Evolutionary conservation across 2,329 filamentous ascomycete genomes (phyloP).

Genomic region (Pseudophaeomoniella oleicola): DNA sequence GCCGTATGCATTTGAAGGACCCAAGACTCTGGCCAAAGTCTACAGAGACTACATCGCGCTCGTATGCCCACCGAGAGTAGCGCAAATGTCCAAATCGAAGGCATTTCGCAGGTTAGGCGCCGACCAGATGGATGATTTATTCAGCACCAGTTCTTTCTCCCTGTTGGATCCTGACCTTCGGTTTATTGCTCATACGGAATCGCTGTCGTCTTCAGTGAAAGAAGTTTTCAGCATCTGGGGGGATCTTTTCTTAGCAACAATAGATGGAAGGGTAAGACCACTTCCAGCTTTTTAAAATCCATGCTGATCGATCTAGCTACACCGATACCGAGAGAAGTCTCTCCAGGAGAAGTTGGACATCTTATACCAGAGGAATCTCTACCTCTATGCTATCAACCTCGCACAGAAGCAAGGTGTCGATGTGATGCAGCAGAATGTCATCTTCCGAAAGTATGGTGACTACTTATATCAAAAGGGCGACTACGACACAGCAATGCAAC

Average conservation of each 20-base stretch:
- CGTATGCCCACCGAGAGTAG: conserved; percentile 60
- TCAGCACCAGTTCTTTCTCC: conserved; percentile 77
- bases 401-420: conserved; percentile 81
- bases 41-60: conserved; percentile 79
- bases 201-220: conserved; percentile 65
- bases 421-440: conserved; percentile 68
- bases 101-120: conserved; percentile 61
- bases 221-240: conserved; percentile 78
- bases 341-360: conserved; percentile 86
- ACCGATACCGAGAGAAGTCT: conserved; percentile 78
- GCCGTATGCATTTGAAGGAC: conserved; percentile 80
- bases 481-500: conserved; percentile 97
- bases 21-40: conserved; percentile 66
- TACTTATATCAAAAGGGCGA: conserved; percentile 89
- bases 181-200: conserved; percentile 79
- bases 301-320: too few species aligned
- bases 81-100: conserved; percentile 38
- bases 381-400: conserved; percentile 78
- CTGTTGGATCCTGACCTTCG: conserved; percentile 84
- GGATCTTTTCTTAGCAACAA: conserved; percentile 75
- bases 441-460: conserved; percentile 88
- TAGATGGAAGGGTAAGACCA: conserved; percentile 78
- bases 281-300: not conserved
- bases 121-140: conserved; percentile 58
- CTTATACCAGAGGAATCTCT: conserved; percentile 86